A percentile compares a stretch with the other conserved stretches of the same genome.
These are phyloP conservation scores for Dactylellina leptospora DNA, from an alignment of 2,329 filamentous ascomycete genomes.

Conservation along the genomic window DNA sequence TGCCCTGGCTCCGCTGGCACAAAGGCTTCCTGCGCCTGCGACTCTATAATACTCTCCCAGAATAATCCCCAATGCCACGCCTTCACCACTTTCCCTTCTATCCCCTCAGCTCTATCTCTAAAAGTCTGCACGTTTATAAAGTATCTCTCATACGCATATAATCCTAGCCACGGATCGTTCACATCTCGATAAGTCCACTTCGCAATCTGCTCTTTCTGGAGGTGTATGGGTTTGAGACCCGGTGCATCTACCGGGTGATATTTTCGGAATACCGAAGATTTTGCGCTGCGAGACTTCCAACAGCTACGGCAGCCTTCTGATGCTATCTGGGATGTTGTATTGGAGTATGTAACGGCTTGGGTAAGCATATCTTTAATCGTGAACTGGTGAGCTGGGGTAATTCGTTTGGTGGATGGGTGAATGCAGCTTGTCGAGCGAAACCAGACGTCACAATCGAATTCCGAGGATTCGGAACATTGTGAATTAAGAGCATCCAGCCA, in stretches of 20 bases:
- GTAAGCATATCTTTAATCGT: constrained; percentile 12
- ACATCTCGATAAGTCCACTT: constrained; percentile 13
- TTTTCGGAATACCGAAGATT: background rate
- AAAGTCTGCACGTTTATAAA: constrained; percentile 21
- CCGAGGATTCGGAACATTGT: background rate
- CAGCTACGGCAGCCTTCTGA: too few species aligned
- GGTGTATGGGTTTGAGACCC: too few species aligned
- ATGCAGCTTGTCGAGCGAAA: constrained; percentile 6
- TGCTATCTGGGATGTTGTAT: too few species aligned
- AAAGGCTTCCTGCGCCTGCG: background rate
- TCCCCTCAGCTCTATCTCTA: background rate
- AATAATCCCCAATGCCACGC: constrained; percentile 30
- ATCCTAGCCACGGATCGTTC: constrained; percentile 2
- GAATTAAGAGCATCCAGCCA: constrained; percentile 4
- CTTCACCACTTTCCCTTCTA: constrained; percentile 17
- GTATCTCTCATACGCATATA: constrained; percentile 15
- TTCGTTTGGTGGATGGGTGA: background rate
- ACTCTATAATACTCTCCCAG: constrained; percentile 17
- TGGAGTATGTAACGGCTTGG: constrained; percentile 5
- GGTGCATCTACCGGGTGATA: background rate
- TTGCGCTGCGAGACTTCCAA: too few species aligned
- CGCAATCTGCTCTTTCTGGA: background rate
- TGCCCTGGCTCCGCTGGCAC: background rate
- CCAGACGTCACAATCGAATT: constrained; percentile 16
- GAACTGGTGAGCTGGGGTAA: background rate